Evolutionary conservation across 176 grass and related monocot genomes (phyloP).

Genomic region (Zea luxurians): DNA sequence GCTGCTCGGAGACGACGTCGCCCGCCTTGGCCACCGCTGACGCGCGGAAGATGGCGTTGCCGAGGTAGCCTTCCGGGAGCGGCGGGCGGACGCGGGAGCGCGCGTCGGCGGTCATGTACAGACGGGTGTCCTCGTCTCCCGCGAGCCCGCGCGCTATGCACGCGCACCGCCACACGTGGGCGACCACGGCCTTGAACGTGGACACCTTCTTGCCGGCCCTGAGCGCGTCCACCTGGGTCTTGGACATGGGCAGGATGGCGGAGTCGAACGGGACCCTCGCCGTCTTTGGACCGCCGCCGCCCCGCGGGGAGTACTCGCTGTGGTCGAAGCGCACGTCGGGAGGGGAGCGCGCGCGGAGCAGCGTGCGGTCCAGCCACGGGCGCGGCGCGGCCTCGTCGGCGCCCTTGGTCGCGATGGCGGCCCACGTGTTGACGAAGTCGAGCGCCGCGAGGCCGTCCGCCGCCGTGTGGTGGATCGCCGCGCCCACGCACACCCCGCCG

Average conservation of each 20-base stretch:
- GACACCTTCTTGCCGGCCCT: conserved; percentile 34
- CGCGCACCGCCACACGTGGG: conserved; percentile 48
- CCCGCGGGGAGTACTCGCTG: conserved; percentile 45
- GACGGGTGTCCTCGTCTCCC: not conserved
- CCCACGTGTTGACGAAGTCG: conserved; percentile 58
- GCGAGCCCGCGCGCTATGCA: conserved; percentile 42
- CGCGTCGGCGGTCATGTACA: conserved; percentile 52
- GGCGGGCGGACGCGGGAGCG: conserved; percentile 46
- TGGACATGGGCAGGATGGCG: conserved; percentile 46
- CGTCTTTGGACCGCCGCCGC: not conserved
- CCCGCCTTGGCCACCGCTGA: conserved; percentile 31
- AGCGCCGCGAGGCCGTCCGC: conserved; percentile 44
- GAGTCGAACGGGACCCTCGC: conserved; percentile 15
- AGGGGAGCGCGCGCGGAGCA: conserved; percentile 49
- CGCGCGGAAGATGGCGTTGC: conserved; percentile 60
- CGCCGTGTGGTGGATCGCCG: conserved; percentile 52
- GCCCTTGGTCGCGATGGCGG: conserved; percentile 31
- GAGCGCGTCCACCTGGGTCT: conserved; percentile 43
- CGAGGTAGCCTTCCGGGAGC: conserved; percentile 49
- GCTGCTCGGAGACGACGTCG: conserved; percentile 21
- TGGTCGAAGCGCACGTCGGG: conserved; percentile 48
- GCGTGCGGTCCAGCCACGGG: conserved; percentile 52
- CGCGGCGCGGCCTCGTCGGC: not conserved
- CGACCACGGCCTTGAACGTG: conserved; percentile 45
- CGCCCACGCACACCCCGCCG: conserved; percentile 51